Conservation (phyloP, 75 land plant genomes). For the Cupressus sempervirens region DNA sequence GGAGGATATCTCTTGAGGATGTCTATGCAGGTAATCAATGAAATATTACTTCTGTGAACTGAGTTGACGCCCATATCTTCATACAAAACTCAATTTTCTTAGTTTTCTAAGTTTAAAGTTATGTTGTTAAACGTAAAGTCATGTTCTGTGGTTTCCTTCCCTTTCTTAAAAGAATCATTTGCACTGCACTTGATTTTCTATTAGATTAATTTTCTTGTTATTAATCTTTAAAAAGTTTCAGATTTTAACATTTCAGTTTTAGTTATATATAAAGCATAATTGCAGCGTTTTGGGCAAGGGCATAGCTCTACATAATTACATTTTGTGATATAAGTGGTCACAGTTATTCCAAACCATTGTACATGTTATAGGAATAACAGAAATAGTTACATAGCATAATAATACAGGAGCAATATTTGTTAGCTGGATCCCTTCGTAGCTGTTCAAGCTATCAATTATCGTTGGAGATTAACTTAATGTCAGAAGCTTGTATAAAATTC, state of each 20-base stretch:
- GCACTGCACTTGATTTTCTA: neutral
- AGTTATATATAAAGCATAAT: neutral
- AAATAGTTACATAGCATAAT: no score
- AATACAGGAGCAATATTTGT: no score
- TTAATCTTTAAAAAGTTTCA: neutral
- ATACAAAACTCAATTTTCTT: neutral
- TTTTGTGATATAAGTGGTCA: neutral
- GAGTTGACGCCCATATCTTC: neutral
- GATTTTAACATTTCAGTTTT: neutral
- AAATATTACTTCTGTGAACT: neutral
- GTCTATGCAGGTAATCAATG: neutral
- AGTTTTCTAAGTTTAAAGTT: neutral
- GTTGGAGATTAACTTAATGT: neutral
- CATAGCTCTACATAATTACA: neutral
- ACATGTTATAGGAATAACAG: no score
- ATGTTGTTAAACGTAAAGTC: neutral
- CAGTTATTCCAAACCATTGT: no score
- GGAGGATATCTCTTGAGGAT: neutral
- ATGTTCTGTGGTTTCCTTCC: neutral
- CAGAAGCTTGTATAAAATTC: neutral
- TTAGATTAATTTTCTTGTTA: neutral
- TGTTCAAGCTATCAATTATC: no score
- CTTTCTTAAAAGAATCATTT: neutral
- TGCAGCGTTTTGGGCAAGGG: neutral
- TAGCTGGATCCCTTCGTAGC: no score